Evolutionary conservation across 257 asterid species (phyloP), one percentile per base, ranked within the genome.

Genomic region (Solanum pimpinellifolium): DNA sequence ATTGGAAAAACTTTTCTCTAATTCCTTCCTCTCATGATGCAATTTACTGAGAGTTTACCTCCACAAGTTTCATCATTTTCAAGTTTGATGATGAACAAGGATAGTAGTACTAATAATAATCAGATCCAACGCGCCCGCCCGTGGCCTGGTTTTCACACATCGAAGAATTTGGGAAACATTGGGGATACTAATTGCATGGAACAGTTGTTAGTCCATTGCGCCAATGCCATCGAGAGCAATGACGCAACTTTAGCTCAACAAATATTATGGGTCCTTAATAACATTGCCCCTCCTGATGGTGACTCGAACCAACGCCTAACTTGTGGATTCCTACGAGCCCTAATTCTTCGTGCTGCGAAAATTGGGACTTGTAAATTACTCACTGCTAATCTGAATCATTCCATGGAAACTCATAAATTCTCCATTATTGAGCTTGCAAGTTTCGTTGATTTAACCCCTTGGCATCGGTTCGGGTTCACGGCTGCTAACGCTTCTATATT

Each of bases 121-220:
- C 94, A 93, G 56, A 39, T 68, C 21, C 72, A 86, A 11, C 89
- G 91, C 29, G 88, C 91, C 18, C 62, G 90, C 7, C 89, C 93
- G 0, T 93, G 97, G 98, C 96, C 95, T 68, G 97, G 90, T 49
- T 92, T 93, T 74, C 98, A 95, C 1, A 84, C 96, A 7, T 88
- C 98, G 1, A 94, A 94, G 75, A 31, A 92, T 5, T 62, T 89
- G 2, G 90, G 90, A 29, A 88, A 69, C 35, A 87, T 93, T 39
- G 98, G 98, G 1, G 98, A 97, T 69, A 92, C 98, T 2, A 94
- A 92, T 65, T 97, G 98, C 96, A 93, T 97, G 99, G 99, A 97
- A 85, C 99, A 95, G 70, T 83, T 97, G 76, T 88, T 97, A 73
- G 94, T 94, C 83, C 98, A 95, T 90, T 97, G 99, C 74, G 98